phyloP scores from a whole-genome alignment of 2,329 filamentous ascomycete genomes.

The Dactylellina cionopaga region DNA sequence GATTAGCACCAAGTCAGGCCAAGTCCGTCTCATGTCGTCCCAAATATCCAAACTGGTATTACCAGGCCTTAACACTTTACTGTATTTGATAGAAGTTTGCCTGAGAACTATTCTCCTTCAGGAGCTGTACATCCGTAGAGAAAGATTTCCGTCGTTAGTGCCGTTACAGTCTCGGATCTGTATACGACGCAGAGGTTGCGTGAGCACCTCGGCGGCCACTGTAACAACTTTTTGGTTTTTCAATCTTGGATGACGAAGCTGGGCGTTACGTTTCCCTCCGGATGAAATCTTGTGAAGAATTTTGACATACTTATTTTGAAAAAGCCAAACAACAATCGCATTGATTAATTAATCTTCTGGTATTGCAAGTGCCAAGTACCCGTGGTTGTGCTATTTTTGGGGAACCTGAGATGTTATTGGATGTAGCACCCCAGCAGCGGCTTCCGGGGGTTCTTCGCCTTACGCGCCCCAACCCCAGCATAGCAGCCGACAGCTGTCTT shows the following conservation, averaged over 20 bases:
- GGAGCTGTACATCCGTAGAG: background rate
- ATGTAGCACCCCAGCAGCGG: conserved; percentile 38
- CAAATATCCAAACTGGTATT: conserved; percentile 8
- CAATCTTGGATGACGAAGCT: conserved; percentile 27
- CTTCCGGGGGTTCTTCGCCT: conserved; percentile 33
- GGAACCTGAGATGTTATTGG: conserved; percentile 33
- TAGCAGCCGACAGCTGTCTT: conserved; percentile 26
- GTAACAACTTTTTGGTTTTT: background rate
- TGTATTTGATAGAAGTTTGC: background rate
- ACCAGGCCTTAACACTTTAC: conserved; percentile 4
- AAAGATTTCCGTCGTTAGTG: background rate
- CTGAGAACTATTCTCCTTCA: conserved; percentile 10
- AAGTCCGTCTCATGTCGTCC: conserved; percentile 24
- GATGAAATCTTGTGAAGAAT: conserved; percentile 7
- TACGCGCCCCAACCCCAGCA: conserved; percentile 48
- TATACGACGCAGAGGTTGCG: background rate
- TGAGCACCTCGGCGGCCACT: background rate
- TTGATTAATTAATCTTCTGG: conserved; percentile 16
- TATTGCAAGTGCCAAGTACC: background rate
- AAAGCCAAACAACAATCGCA: too few species aligned
- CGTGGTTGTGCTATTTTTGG: conserved; percentile 52
- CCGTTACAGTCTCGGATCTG: conserved; percentile 3
- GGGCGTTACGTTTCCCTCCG: conserved; percentile 18
- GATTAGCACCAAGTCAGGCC: conserved; percentile 6
- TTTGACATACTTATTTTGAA: too few species aligned